phyloP scores from a whole-genome alignment of 441 rosid species.

The Arabidopsis hybrid region DNA sequence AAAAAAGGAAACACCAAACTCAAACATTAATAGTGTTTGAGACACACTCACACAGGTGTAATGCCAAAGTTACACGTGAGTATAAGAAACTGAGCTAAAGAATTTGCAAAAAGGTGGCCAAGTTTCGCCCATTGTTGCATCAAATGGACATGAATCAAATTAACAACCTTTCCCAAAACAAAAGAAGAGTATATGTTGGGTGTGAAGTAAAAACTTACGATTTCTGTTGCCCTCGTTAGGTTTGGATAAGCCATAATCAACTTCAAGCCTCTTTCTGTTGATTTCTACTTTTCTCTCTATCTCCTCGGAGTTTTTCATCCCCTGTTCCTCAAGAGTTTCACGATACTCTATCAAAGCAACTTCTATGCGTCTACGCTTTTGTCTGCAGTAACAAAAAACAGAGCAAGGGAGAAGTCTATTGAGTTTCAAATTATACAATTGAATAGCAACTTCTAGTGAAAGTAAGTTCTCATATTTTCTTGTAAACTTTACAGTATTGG shows the following conservation, averaged over 20 bases:
- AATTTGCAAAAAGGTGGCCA: conserved; percentile 6
- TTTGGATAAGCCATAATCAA: conserved; percentile 60
- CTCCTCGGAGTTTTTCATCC: conserved; percentile 83
- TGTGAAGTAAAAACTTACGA: conserved; percentile 37
- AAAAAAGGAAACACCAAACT: conserved; percentile 18
- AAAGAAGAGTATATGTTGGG: conserved; percentile 5
- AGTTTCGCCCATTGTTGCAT: conserved; percentile 19
- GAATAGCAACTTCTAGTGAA: conserved; percentile 22
- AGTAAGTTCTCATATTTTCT: conserved; percentile 11
- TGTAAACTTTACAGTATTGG: neutral
- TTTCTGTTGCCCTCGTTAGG: conserved; percentile 54
- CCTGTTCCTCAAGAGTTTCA: conserved; percentile 94
- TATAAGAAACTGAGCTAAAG: conserved; percentile 6
- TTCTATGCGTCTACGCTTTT: conserved; percentile 89
- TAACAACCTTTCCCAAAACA: conserved; percentile 17
- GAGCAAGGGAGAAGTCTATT: conserved; percentile 25
- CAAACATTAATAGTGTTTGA: conserved; percentile 15
- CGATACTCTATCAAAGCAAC: conserved; percentile 96
- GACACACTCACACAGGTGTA: conserved; percentile 2
- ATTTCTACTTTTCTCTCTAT: conserved; percentile 85
- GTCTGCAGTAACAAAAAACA: conserved; percentile 59
- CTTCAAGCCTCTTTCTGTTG: conserved; percentile 79
- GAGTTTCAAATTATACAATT: conserved; percentile 4
- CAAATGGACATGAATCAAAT: conserved; percentile 1
- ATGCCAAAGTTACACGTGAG: neutral